Evolutionary conservation across 306 rosid species (phyloP), one percentile per base, ranked within the genome.

Genomic region (Vicia sativa): DNA sequence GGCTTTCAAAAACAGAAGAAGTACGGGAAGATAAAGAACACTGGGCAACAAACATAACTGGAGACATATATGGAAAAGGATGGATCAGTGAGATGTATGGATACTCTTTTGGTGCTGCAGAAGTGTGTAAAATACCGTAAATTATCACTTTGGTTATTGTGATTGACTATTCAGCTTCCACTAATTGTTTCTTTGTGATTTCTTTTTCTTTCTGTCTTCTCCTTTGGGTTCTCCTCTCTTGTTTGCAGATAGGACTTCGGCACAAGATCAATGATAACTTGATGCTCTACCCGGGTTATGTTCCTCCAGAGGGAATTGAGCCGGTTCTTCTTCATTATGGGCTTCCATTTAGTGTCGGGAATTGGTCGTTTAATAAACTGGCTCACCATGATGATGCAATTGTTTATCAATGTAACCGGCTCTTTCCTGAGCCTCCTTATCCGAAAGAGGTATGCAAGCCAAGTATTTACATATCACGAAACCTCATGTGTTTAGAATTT

Each of bases 1-100:
- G 99, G 97, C 99, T 93, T 67, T 90, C 88, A 4, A 93, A 93
- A 87, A 93, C 99, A 1, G 97, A 90, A 85, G 97, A 93, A 84
- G 99, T 93, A 65, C 79, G 97, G 13, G 96, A 83, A 79, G 99
- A 93, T 82, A 83, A 45, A 75, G 96, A 90, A 48, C 99, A 93
- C 73, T 93, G 99, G 99, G 69, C 69, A 14, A 88, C 97, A 77
- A 93, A 93, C 82, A 55, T 88, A 79, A 93, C 99, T 62, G 99
- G 97, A 72, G 99, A 93, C 67, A 82, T 93, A 64, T 93, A 90
- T 73, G 91, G 84, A 52, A 59, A 77, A 75, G 99, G 99, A 67
- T 93, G 99, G 99, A 93, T 93, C 61, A 93, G 97, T 85, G 99
- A 93, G 86, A 93, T 93, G 99, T 93, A 93, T 58, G 99, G 99